A percentile compares a stretch with the other conserved stretches of the same genome.
phyloP scores from a whole-genome alignment of 805 yeast genomes.

The Candida awuae region DNA sequence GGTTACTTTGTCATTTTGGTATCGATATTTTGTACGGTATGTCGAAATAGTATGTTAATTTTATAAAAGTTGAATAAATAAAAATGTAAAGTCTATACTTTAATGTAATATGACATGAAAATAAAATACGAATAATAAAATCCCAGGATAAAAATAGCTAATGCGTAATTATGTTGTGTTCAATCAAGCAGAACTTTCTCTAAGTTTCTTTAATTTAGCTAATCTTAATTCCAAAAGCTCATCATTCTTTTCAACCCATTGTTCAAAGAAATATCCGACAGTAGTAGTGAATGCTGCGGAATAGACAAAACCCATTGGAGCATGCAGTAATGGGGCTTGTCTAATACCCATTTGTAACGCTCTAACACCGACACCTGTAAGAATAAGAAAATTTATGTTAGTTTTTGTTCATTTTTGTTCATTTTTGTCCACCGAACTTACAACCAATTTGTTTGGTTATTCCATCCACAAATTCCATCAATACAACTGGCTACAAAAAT shows the following conservation, averaged over 20 bases:
- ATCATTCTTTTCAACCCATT: conserved; percentile 33
- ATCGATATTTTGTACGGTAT: too few relatives aligned
- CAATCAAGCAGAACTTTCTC: conserved; percentile 23
- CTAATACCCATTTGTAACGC: conserved; percentile 38
- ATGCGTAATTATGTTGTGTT: background rate
- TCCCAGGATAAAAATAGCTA: background rate
- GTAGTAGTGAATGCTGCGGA: conserved; percentile 40
- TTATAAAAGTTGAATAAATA: too few relatives aligned
- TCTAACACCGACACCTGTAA: conserved; percentile 34
- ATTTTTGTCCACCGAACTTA: too few relatives aligned
- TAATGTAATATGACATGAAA: background rate
- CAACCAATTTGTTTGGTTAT: too few relatives aligned
- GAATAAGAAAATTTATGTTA: background rate
- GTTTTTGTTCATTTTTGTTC: too few relatives aligned
- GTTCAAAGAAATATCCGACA: conserved; percentile 33
- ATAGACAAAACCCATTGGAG: conserved; percentile 34
- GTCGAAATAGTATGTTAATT: too few relatives aligned
- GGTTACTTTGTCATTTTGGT: too few relatives aligned
- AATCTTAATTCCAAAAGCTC: conserved; percentile 31
- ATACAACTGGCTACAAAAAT: background rate
- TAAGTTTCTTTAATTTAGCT: conserved; percentile 30
- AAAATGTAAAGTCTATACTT: background rate
- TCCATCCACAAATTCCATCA: too few relatives aligned
- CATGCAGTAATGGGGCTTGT: conserved; percentile 31
- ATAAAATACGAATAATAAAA: background rate